A percentile compares a stretch with the other conserved stretches of the same genome.
Conservation (phyloP, 2,329 filamentous ascomycete species). For the Aspergillus sp. region DNA sequence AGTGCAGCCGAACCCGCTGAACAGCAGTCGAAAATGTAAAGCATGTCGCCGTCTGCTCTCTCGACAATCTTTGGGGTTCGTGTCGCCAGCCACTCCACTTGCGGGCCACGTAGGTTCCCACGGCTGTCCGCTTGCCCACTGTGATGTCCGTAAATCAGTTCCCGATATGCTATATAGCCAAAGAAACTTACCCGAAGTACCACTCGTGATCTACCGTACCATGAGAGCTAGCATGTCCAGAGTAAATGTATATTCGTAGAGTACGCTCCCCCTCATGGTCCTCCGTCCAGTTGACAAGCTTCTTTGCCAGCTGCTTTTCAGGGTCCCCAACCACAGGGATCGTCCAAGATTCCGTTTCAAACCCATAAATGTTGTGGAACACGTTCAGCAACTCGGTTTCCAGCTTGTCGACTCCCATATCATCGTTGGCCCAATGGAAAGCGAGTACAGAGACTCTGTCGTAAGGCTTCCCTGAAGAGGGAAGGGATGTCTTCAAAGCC, state of each 20-base stretch:
- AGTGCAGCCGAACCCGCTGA: background rate
- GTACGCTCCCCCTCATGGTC: background rate
- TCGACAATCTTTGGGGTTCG: background rate
- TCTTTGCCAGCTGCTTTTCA: background rate
- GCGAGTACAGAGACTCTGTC: background rate
- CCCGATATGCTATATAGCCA: background rate
- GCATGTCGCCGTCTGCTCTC: background rate
- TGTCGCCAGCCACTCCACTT: background rate
- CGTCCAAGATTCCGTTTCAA: background rate
- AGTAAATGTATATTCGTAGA: background rate
- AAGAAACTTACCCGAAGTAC: background rate
- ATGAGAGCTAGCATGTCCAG: background rate
- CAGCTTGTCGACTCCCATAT: background rate
- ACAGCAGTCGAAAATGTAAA: background rate
- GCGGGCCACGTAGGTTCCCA: background rate
- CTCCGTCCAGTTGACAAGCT: background rate
- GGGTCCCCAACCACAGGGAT: background rate
- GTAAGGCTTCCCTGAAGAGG: background rate
- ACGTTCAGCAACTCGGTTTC: background rate
- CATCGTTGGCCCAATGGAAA: background rate
- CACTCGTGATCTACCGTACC: background rate
- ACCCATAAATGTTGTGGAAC: background rate
- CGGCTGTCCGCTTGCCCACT: background rate
- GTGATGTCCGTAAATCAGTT: background rate
- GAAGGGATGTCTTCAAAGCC: background rate